Base-by-base conservation (phyloP, 192 early-diverging fungal species). In the Coemansia sp. region DNA sequence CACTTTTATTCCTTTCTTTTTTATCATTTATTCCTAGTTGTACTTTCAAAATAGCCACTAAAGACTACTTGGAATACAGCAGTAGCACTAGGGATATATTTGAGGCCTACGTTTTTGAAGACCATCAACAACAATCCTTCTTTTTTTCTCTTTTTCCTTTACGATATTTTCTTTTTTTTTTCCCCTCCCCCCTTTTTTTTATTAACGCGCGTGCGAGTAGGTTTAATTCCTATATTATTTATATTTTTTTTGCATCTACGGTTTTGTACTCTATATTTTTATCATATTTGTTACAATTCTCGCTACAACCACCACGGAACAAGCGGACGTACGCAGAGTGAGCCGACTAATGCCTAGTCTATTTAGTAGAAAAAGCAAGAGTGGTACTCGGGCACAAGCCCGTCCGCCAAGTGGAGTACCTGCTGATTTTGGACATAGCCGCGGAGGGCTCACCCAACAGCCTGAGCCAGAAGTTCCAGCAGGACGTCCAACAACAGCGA, bases 311-410 rank as follows among this genome's bases (percentile, higher is more conserved):
- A 38, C 52, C 17, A 32, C 64, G 64, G 52, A 53, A 19, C 47
- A 66, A 40, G 30, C 21, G 30, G 44, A 66, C 37, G 47, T 47
- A 43, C 40, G 44, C 57, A 61, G 63, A 52, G 40, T 39, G 62
- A 64, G 32, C 38, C 55, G 55, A 32, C 58, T 67, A 62, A 82
- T 82, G 79, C 79, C 79, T 14, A 82, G 79, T 66, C 64, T 82
- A 50, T 82, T 82, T 50, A 73, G 79, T 61, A 76, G 79, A 58
- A 82, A 82, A 43, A 75, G 61, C 67, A 79, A 82, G 74, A 70
- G 74, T 63, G 62, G 39, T 3, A 35, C 70, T 64, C 79, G 79
- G 21, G 46, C 67, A 4, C 70, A 58, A 44, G 64, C 61, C 16
- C 70, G 79, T 19, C 79, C 79, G 21, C 70, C 74, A n/a, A 77